phyloP scores from a whole-genome alignment of 176 grass and related monocot species.

The Alloteropsis semialata region DNA sequence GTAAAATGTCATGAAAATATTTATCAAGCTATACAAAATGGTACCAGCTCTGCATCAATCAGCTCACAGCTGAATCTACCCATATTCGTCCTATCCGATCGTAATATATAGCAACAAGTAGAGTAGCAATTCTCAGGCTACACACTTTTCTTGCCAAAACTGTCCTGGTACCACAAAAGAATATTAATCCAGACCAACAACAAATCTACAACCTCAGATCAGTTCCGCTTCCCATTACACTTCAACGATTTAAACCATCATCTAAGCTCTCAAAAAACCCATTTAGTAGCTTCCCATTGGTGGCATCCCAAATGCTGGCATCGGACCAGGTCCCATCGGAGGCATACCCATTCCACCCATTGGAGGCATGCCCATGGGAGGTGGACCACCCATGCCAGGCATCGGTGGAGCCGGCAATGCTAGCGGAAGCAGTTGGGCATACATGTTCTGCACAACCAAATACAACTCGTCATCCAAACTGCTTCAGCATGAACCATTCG shows the following conservation, averaged over 20 bases:
- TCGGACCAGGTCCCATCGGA: constrained; percentile 70
- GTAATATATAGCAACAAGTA: too few relatives aligned
- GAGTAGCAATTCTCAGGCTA: too few relatives aligned
- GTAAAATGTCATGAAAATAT: too few relatives aligned
- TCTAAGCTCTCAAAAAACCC: constrained; percentile 9
- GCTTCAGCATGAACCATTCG: background rate
- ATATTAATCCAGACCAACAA: constrained; percentile 33
- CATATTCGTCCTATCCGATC: too few relatives aligned
- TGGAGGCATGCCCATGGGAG: constrained; percentile 86
- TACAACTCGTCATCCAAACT: constrained; percentile 1
- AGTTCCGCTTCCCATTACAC: background rate
- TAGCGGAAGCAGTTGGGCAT: constrained; percentile 86
- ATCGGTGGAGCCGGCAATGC: constrained; percentile 81
- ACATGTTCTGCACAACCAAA: constrained; percentile 89
- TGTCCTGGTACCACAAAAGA: constrained; percentile 53
- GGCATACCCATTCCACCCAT: constrained; percentile 56
- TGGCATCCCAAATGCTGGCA: constrained; percentile 83
- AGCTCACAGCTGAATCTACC: too few relatives aligned
- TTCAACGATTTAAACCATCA: background rate
- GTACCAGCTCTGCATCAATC: too few relatives aligned
- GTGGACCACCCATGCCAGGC: constrained; percentile 65
- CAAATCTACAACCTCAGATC: constrained; percentile 37
- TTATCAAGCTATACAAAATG: too few relatives aligned
- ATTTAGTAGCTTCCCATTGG: constrained; percentile 79
- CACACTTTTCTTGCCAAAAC: constrained; percentile 38